These are phyloP conservation scores for Sclerotinia nivalis DNA, from an alignment of 2,329 filamentous ascomycete genomes.

Conservation along the genomic window DNA sequence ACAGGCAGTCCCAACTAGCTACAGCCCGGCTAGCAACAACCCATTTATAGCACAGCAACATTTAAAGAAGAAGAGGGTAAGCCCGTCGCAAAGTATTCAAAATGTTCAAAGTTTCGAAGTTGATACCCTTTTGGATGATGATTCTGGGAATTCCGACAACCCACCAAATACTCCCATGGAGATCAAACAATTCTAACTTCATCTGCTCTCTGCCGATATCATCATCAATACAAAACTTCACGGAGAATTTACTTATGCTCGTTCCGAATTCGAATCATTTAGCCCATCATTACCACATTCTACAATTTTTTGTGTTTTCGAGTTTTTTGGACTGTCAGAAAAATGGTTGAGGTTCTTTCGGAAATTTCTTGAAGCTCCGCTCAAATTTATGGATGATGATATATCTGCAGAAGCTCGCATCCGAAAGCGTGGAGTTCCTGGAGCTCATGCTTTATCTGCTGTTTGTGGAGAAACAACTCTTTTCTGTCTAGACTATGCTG, in stretches of 20 bases:
- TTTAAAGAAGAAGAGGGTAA: no score
- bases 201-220: constrained; percentile 57
- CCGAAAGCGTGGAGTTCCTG: constrained; percentile 59
- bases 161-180: constrained; percentile 43
- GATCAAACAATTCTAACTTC: constrained; percentile 59
- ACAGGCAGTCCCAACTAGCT: no score
- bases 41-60: background rate
- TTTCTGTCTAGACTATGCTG: constrained; percentile 65
- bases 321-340: constrained; percentile 60
- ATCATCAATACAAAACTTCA: constrained; percentile 52
- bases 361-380: constrained; percentile 59
- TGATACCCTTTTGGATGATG: constrained; percentile 20
- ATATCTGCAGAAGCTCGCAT: constrained; percentile 45
- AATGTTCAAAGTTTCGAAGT: no score
- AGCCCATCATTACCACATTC: constrained; percentile 60
- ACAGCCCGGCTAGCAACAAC: no score
- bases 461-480: constrained; percentile 60
- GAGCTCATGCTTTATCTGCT: constrained; percentile 59
- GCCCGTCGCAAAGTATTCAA: no score
- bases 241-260: constrained; percentile 55
- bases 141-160: constrained; percentile 23
- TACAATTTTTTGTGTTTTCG: constrained; percentile 56
- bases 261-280: constrained; percentile 60
- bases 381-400: constrained; percentile 58
- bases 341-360: constrained; percentile 61